Percentiles rank a stretch among this genome's conserved stretches.
Evolutionary conservation across 1,139 yeast genomes (phyloP).

Genomic region (Saccharomycopsis crataegensis): DNA sequence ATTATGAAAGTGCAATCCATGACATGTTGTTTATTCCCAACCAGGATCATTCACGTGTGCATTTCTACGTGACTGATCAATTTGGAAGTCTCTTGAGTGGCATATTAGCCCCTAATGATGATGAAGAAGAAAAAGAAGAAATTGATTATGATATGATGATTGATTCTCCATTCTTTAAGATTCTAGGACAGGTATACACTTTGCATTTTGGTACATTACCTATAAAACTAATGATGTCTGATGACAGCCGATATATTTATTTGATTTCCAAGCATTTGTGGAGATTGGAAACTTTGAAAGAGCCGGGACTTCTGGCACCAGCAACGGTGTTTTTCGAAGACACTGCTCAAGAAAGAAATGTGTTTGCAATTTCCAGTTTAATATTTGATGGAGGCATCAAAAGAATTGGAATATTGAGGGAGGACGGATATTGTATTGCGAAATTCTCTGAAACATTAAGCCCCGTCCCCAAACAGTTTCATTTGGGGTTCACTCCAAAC

Average conservation of each 20-base stretch:
- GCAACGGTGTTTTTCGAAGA: constrained; percentile 2
- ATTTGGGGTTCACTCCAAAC: constrained; percentile 8
- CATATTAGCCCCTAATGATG: too few species aligned
- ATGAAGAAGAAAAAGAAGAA: too few species aligned
- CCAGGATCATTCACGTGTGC: neutral
- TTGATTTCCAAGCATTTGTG: constrained; percentile 6
- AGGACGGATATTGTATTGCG: constrained; percentile 3
- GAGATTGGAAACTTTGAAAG: neutral
- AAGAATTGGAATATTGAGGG: constrained; percentile 4
- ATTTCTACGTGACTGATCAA: neutral
- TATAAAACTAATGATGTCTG: neutral
- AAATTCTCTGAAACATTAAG: neutral
- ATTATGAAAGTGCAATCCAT: neutral
- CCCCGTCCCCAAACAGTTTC: constrained; percentile 3
- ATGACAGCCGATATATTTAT: neutral
- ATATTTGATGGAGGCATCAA: neutral
- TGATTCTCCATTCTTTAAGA: neutral
- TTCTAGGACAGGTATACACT: neutral
- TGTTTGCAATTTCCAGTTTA: neutral
- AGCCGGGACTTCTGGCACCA: neutral
- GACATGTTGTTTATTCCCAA: neutral
- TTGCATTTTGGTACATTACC: constrained; percentile 6
- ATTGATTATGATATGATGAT: too few species aligned
- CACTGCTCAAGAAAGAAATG: neutral
- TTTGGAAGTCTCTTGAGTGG: neutral